phyloP scores from a whole-genome alignment of 1,284 basidiomycete genomes.

The Ganoderma sinense region DNA sequence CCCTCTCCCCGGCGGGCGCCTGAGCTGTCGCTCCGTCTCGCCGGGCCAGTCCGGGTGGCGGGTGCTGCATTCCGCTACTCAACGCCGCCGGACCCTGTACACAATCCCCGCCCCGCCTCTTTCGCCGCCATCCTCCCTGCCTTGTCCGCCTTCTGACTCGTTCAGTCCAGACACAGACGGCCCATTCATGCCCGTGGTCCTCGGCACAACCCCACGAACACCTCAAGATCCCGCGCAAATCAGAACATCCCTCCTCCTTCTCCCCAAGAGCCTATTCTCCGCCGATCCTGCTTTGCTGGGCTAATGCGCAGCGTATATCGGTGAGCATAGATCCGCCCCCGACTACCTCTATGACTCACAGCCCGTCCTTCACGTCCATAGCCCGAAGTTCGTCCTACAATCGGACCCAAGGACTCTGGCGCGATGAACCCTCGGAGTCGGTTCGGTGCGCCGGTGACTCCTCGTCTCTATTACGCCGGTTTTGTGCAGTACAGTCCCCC shows the following conservation, averaged over 20 bases:
- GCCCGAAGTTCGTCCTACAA: not conserved
- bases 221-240: not conserved
- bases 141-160: not conserved
- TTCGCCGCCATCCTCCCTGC: not conserved
- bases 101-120: not conserved
- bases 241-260: not conserved
- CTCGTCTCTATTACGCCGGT: not conserved
- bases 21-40: not conserved
- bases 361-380: conserved; percentile 10
- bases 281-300: conserved; percentile 8
- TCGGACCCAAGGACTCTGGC: conserved; percentile 17
- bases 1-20: not conserved
- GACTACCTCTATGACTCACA: conserved; percentile 11
- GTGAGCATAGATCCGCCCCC: conserved; percentile 6
- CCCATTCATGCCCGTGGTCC: not conserved
- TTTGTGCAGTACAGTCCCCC: not conserved
- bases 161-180: too few species aligned
- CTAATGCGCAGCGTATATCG: conserved; percentile 9
- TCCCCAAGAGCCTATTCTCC: conserved; percentile 6
- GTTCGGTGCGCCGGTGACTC: conserved; percentile 21
- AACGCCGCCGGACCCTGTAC: conserved; percentile 12
- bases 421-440: conserved; percentile 10
- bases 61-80: conserved; percentile 16
- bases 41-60: not conserved
- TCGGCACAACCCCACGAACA: not conserved